Evolutionary conservation across 495 filamentous ascomycete genomes (phyloP).

Genomic region (Copromyces sp.): DNA sequence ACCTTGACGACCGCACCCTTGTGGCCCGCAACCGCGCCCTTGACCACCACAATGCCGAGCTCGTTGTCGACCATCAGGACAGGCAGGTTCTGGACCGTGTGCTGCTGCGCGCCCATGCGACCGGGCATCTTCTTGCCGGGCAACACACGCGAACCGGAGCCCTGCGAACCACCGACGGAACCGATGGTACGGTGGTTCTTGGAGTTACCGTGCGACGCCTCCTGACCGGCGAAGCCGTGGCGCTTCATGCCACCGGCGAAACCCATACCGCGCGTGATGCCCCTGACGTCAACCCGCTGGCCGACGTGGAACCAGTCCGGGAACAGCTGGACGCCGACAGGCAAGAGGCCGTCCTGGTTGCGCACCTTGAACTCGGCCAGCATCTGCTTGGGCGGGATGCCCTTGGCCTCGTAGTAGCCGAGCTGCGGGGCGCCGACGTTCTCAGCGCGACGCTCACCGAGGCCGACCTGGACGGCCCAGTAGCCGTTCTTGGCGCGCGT

Average conservation of each 20-base stretch:
- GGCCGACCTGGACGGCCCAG: conserved; percentile 82
- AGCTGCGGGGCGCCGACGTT: conserved; percentile 72
- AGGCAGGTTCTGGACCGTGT: conserved; percentile 82
- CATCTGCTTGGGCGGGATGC: conserved; percentile 69
- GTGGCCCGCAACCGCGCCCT: conserved; percentile 74
- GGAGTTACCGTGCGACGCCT: conserved; percentile 88
- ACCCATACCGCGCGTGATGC: conserved; percentile 71
- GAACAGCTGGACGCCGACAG: conserved; percentile 59
- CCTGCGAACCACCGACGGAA: conserved; percentile 76
- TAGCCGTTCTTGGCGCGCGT: conserved; percentile 74
- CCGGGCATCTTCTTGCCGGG: conserved; percentile 98
- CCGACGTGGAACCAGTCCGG: conserved; percentile 85
- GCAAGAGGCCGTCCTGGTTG: conserved; percentile 58
- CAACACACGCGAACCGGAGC: conserved; percentile 79
- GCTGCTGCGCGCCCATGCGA: conserved; percentile 78
- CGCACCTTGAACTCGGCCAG: conserved; percentile 83
- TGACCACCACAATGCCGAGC: conserved; percentile 79
- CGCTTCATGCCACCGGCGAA: conserved; percentile 98
- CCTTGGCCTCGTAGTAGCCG: conserved; percentile 72
- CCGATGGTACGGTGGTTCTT: conserved; percentile 84
- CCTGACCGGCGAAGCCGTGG: conserved; percentile 78
- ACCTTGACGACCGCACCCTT: conserved; percentile 74
- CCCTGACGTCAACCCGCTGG: conserved; percentile 79
- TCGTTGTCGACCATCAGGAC: conserved; percentile 77
- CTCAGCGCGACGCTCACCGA: conserved; percentile 60